These are phyloP conservation scores for Drosera spatulata DNA, from an alignment of 179 eudicot species.

Conservation along the genomic window DNA sequence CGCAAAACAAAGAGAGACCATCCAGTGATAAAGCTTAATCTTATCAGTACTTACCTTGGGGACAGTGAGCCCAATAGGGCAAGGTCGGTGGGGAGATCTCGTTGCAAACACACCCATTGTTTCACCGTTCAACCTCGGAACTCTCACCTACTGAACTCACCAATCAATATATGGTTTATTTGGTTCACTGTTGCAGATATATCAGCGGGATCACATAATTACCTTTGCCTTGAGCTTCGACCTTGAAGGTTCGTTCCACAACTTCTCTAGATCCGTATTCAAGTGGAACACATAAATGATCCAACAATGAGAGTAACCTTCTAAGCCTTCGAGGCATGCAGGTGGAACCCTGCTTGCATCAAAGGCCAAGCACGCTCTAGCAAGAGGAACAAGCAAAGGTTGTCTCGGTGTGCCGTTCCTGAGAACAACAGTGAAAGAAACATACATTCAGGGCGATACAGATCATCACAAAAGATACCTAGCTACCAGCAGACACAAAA, in stretches of 20 bases:
- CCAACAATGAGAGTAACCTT: constrained; percentile 91
- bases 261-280: constrained; percentile 83
- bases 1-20: neutral
- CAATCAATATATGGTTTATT: neutral
- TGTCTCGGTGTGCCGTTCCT: constrained; percentile 99
- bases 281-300: constrained; percentile 88
- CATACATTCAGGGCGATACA: neutral
- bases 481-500: neutral
- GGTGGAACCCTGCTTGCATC: constrained; percentile 73
- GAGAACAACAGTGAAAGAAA: constrained; percentile 5
- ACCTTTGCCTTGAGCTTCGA: constrained; percentile 95
- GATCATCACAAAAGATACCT: neutral
- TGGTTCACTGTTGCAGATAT: neutral
- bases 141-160: constrained; percentile 59
- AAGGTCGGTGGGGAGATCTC: constrained; percentile 97
- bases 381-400: constrained; percentile 93
- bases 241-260: constrained; percentile 76
- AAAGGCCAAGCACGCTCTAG: constrained; percentile 71
- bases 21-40: neutral
- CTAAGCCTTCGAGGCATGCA: constrained; percentile 86
- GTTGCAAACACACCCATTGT: constrained; percentile 90
- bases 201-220: constrained; percentile 1
- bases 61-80: constrained; percentile 94
- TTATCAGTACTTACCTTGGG: constrained; percentile 54
- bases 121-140: constrained; percentile 81